phyloP scores from a whole-genome alignment of 495 filamentous ascomycete species.

The Talaromyces trachyspermus region DNA sequence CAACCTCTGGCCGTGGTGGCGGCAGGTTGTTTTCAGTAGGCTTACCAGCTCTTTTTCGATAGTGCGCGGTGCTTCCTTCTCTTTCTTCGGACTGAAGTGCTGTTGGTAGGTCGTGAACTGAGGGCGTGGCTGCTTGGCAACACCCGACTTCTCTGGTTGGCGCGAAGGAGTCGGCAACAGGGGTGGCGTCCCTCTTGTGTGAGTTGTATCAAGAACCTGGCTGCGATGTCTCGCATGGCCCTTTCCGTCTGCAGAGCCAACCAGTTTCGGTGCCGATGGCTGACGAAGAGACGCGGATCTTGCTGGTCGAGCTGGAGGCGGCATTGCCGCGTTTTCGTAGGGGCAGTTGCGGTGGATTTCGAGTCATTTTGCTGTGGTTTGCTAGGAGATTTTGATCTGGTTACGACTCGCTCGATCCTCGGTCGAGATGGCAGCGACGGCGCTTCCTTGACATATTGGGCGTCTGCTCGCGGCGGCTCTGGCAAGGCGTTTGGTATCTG shows the following conservation, averaged over 20 bases:
- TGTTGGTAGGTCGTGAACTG: conserved; percentile 63
- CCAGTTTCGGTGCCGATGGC: conserved; percentile 14
- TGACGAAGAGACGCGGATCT: conserved; percentile 39
- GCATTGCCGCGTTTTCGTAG: conserved; percentile 34
- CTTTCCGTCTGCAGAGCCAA: conserved; percentile 11
- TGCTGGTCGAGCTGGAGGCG: conserved; percentile 26
- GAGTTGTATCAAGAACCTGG: conserved; percentile 19
- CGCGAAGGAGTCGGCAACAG: conserved; percentile 3
- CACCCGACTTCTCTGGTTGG: conserved; percentile 8
- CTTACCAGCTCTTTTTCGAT: not conserved
- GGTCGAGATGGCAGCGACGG: conserved; percentile 8
- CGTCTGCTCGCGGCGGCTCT: no score
- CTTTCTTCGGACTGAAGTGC: conserved; percentile 60
- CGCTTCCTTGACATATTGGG: not conserved
- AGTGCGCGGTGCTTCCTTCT: conserved; percentile 26
- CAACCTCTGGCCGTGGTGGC: conserved; percentile 50
- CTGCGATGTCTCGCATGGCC: conserved; percentile 33
- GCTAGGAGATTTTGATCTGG: conserved; percentile 23
- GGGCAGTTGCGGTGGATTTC: conserved; percentile 18
- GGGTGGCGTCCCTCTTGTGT: not conserved
- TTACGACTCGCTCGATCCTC: conserved; percentile 11
- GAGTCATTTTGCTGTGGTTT: conserved; percentile 16
- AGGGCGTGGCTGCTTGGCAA: conserved; percentile 33
- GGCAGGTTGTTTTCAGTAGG: conserved; percentile 16
- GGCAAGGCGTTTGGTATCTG: no score